Evolutionary conservation across 257 asterid genomes (phyloP), one percentile per base, ranked within the genome.

Genomic region (Hygrophila difformis): DNA sequence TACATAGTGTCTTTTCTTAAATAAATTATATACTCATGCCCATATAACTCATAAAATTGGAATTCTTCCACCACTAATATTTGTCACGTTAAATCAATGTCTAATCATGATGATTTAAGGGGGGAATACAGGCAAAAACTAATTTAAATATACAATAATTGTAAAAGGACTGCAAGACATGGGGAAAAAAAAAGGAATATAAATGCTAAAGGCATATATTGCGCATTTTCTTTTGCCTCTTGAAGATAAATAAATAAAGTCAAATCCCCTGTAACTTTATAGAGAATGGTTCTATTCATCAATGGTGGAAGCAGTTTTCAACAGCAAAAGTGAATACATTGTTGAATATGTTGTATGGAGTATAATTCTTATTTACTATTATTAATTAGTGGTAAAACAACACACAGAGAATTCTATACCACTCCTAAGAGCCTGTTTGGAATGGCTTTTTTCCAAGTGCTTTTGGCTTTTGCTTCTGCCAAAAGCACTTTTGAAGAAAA

Each of bases 261-360:
- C 75, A 72, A 69, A 72, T 75, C 78, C 48, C 74, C 66, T 63
- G 68, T 59, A 43, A 34, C 68, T 68, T 72, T 66, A 51, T n/a
- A 24, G 36, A 54, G 69, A 67, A 66, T 69, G 76, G 45, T 28
- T 51, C 45, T 43, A 62, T 62, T 56, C 64, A 73, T 59, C 31
- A 54, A 59, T 78, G 68, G 81, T 67, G 75, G 67, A 54, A 65
- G 68, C 62, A 54, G 72, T 70, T 79, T 79, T 75, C 78, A 67
- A 72, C 44, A 21, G 45, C 63, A 64, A 60, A 70, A 72, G 71
- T 55, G 76, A 80, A 70, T 66, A 69, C 78, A 31, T 59, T 50
- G 69, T 79, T 75, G 78, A 79, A n/a, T n/a, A n/a, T n/a, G n/a
- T n/a, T n/a, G n/a, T n/a, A n/a, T n/a, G n/a, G n/a, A n/a, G n/a